Evolutionary conservation across 306 rosid genomes (phyloP), one percentile per base, ranked within the genome.

Genomic region (Echinosophora koreensis): DNA sequence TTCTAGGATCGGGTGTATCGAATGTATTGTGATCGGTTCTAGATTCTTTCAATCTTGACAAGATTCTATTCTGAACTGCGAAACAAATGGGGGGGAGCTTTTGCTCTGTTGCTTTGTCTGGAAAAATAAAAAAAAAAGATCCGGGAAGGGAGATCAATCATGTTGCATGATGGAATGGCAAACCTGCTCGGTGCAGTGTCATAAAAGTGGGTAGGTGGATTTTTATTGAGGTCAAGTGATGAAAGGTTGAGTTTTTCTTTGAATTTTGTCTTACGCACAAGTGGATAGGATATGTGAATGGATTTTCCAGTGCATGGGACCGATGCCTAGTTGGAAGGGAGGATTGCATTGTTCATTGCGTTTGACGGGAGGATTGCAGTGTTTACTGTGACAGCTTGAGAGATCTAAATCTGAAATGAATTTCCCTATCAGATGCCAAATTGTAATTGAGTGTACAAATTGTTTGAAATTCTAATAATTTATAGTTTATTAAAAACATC

Each of bases 251-350:
- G 35, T 63, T 69, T 55, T 62, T 13, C 37, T 59, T 27, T 55
- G 27, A 4, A 63, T 30, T 56, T 50, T 49, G 11, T 34, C 38
- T 14, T 30, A 22, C 58, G n/a, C 12, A 18, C 13, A 8, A 35
- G 11, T 14, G 73, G 66, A 71, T 30, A 5, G 80, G 80, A 37
- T 55, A 49, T 59, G 61, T 77, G 83, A 77, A 37, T 38, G 44
- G 46, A 74, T 35, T 22, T 22, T 22, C 22, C 1, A 22, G 22
- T 66, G 74, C 28, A 65, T 72, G 69, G 27, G 69, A 56, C 34
- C 17, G 3, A 11, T 28, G 66, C 4, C 8, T 0, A 58, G 78
- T 60, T 60, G 47, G 52, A 65, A 16, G 22, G 5, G 38, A 46
- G 22, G 13, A 22, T 59, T 42, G 59, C 78, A 44, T 46, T 28